A percentile compares a stretch with the other conserved stretches of the same genome.
These are phyloP conservation scores for Rosa rugosa DNA, from an alignment of 306 rosid species.

Conservation along the genomic window DNA sequence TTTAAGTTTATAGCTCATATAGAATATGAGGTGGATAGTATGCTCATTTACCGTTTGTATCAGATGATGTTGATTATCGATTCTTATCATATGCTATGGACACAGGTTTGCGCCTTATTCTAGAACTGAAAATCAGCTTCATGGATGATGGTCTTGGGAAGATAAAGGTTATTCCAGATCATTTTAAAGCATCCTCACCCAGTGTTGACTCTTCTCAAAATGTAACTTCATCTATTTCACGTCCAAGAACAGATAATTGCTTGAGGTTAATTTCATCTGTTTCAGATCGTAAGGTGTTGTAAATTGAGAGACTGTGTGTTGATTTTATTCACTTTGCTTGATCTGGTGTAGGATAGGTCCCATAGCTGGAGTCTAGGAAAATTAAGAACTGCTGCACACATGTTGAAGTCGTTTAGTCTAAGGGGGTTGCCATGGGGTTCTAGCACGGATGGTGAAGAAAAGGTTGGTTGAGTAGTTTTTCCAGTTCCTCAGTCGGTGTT, in stretches of 20 bases:
- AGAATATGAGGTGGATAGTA: neutral
- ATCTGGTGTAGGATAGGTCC: slow-evolving; percentile 49
- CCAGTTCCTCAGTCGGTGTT: slow-evolving; percentile 11
- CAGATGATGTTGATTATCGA: neutral
- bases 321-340: slow-evolving; percentile 26
- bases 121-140: slow-evolving; percentile 32
- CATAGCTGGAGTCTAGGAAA: slow-evolving; percentile 44
- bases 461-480: slow-evolving; percentile 43
- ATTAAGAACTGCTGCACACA: slow-evolving; percentile 46
- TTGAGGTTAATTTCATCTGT: slow-evolving; percentile 35
- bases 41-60: neutral
- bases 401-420: slow-evolving; percentile 65
- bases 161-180: slow-evolving; percentile 67
- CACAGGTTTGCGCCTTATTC: slow-evolving; percentile 4
- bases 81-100: slow-evolving; percentile 5
- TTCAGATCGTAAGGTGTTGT: neutral
- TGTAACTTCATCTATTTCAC: slow-evolving; percentile 38
- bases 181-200: slow-evolving; percentile 60
- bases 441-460: slow-evolving; percentile 48
- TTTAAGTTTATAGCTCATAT: neutral
- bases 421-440: slow-evolving; percentile 63
- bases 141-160: slow-evolving; percentile 78
- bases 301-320: slow-evolving; percentile 16
- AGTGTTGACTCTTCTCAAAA: slow-evolving; percentile 43
- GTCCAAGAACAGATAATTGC: slow-evolving; percentile 39